Evolutionary conservation across 306 rosid species (phyloP), one percentile per base, ranked within the genome.

Genomic region (Cicer chorassanicum): DNA sequence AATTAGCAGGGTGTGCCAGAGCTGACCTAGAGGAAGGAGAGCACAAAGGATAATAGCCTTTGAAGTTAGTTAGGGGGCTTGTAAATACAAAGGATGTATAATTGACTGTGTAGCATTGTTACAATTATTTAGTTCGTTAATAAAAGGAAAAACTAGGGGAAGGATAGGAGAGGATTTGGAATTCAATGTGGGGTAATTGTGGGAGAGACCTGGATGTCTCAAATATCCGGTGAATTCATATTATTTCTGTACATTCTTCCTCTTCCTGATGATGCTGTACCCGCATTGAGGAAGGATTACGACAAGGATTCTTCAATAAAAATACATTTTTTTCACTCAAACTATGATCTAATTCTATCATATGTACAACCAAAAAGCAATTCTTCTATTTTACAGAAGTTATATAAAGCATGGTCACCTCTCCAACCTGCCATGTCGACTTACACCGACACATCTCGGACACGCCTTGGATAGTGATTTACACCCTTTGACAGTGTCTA

Each of bases 291-390:
- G 55, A 7, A 13, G 9, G 19, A 50, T 50, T 50, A 50, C 6
- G 55, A 50, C 15, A 13, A 50, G 3, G 19, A 19, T 50, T 50
- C 8, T 50, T 50, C 55, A 50, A 50, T n/a, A 50, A 50, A 49
- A 50, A 50, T 50, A 50, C 8, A 50, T 18, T 2, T 50, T 49
- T 50, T 50, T 50, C 19, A 50, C 55, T n/a, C 18, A 14, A 13
- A 50, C 6, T 50, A 6, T 50, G 55, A 50, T 19, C 55, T 14
- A 50, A 18, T 50, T 50, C 53, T 46, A 46, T 46, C 55, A 50
- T n/a, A n/a, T 50, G 40, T 59, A 40, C 62, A 60, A 77, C 42
- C 34, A 43, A 66, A 62, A 21, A 68, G 68, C 13, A 71, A 77
- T 10, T 19, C 41, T 78, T 40, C 57, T 46, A 19, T 42, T 68